These are phyloP conservation scores for Lathyrus aphaca DNA, from an alignment of 306 rosid species.

Conservation along the genomic window DNA sequence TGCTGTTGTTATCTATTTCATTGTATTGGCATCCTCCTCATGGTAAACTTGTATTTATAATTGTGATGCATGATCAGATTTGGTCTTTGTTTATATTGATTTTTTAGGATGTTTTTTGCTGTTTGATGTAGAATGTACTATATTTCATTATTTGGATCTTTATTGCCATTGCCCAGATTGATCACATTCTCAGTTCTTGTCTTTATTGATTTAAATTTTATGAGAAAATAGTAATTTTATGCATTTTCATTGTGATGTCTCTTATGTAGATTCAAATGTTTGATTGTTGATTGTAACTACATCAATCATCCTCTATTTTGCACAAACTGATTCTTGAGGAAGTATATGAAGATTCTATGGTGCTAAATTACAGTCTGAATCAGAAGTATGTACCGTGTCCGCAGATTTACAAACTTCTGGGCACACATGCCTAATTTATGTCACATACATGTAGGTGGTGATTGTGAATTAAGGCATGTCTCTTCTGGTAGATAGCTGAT, in stretches of 20 bases:
- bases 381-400: slow-evolving; percentile 40
- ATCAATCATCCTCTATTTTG: slow-evolving; percentile 41
- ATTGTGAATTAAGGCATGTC: slow-evolving; percentile 42
- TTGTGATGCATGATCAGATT: not conserved
- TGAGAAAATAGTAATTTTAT: not conserved
- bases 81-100: slow-evolving; percentile 25
- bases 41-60: not conserved
- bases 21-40: not conserved
- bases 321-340: slow-evolving; percentile 46
- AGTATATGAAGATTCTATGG: slow-evolving; percentile 41
- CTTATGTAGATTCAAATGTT: slow-evolving; percentile 65
- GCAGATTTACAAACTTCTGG: slow-evolving; percentile 35
- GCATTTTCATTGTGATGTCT: slow-evolving; percentile 37
- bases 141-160: not conserved
- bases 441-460: slow-evolving; percentile 47
- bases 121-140: slow-evolving; percentile 28
- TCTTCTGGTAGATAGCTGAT: slow-evolving; percentile 42
- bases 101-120: slow-evolving; percentile 11
- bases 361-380: slow-evolving; percentile 38
- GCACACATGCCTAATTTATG: slow-evolving; percentile 32
- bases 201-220: not conserved
- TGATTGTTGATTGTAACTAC: slow-evolving; percentile 51
- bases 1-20: not conserved
- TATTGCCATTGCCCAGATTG: not conserved
- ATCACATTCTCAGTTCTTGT: not conserved